Percentiles rank a stretch among this genome's conserved stretches.
Evolutionary conservation across 441 rosid genomes (phyloP).

Genomic region (Arabidopsis lyrata): DNA sequence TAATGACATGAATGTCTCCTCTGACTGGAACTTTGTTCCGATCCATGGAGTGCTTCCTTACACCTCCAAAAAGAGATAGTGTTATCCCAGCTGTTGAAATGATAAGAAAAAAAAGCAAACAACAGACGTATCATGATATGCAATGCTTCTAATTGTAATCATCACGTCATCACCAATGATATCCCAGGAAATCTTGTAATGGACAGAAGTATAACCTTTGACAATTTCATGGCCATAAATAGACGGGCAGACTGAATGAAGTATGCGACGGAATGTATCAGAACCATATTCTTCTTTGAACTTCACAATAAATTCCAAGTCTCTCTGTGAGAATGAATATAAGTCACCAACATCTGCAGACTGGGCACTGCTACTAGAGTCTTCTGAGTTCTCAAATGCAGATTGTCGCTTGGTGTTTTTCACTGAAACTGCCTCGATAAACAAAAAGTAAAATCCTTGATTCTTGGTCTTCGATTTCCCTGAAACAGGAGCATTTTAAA

Average conservation of each 20-base stretch:
- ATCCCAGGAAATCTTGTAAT: slow-evolving; percentile 17
- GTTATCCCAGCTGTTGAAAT: slow-evolving; percentile 87
- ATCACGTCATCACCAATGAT: slow-evolving; percentile 17
- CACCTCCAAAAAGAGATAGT: slow-evolving; percentile 95
- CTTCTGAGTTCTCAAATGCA: slow-evolving; percentile 62
- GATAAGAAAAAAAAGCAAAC: slow-evolving; percentile 9
- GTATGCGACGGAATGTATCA: slow-evolving; percentile 78
- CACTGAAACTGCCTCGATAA: slow-evolving; percentile 87
- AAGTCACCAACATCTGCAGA: slow-evolving; percentile 71
- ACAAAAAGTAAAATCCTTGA: slow-evolving; percentile 95
- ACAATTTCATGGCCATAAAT: slow-evolving; percentile 98
- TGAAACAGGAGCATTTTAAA: slow-evolving; percentile 47
- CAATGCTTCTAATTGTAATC: slow-evolving; percentile 15
- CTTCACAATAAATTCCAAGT: slow-evolving; percentile 93
- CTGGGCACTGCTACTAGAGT: slow-evolving; percentile 55
- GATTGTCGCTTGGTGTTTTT: slow-evolving; percentile 85
- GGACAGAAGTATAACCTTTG: slow-evolving; percentile 65
- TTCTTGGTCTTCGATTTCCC: slow-evolving; percentile 89
- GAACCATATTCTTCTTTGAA: slow-evolving; percentile 87
- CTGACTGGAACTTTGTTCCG: slow-evolving; percentile 97
- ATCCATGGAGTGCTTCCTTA: slow-evolving; percentile 88
- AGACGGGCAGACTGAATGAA: slow-evolving; percentile 95
- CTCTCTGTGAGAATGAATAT: slow-evolving; percentile 82
- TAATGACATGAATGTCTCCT: slow-evolving; percentile 98
- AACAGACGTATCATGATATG: slow-evolving; percentile 30